Evolutionary conservation across 345 rosid species (phyloP).

Genomic region (Alliaria petiolata): DNA sequence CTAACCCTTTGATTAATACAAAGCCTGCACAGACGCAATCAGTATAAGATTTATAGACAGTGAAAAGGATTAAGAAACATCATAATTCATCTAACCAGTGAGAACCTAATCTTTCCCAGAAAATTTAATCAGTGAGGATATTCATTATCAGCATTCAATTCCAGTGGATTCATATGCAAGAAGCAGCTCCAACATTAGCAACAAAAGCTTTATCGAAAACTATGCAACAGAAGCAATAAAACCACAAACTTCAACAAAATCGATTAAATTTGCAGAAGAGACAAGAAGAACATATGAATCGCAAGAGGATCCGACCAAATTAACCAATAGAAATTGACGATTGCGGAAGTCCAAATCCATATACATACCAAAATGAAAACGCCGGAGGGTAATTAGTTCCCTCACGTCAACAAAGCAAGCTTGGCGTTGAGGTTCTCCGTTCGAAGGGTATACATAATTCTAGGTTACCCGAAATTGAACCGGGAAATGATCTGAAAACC

Average conservation of each 20-base stretch:
- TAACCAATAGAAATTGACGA: neutral
- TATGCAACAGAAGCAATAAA: neutral
- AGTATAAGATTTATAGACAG: neutral
- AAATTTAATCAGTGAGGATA: neutral
- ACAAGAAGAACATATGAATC: neutral
- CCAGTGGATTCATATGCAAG: neutral
- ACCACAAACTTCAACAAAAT: neutral
- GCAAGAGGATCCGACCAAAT: neutral
- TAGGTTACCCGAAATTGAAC: neutral
- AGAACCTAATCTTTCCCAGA: neutral
- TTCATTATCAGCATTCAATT: neutral
- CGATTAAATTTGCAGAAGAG: neutral
- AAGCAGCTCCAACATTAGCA: neutral
- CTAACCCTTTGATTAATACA: neutral
- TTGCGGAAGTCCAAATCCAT: neutral
- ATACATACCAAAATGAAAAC: slow-evolving; percentile 13
- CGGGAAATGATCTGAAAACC: neutral
- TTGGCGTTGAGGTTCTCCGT: neutral
- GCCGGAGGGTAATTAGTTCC: neutral
- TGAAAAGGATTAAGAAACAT: neutral
- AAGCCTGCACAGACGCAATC: slow-evolving; percentile 3
- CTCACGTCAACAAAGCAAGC: neutral
- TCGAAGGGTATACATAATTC: neutral
- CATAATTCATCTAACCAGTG: neutral
- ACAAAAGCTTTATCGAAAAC: neutral